A percentile compares a stretch with the other conserved stretches of the same genome.
These are phyloP conservation scores for Tricholomella constricta DNA, from an alignment of 768 basidiomycete species.

Conservation along the genomic window DNA sequence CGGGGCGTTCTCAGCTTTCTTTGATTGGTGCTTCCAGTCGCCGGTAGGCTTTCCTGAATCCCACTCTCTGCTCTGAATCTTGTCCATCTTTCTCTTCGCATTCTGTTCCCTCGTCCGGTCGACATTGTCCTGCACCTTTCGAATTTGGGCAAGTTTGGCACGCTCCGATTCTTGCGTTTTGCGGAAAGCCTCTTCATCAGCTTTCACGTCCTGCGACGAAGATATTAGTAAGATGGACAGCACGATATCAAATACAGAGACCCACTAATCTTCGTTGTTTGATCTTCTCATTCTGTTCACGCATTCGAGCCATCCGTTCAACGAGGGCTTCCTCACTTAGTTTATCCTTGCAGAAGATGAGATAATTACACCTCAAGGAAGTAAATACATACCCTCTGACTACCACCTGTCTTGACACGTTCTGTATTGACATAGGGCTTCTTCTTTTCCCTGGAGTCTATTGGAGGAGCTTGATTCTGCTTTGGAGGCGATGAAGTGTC, in stretches of 20 bases:
- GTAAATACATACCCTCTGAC: slow-evolving; percentile 57
- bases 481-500: slow-evolving; percentile 13
- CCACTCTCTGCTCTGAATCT: slow-evolving; percentile 79
- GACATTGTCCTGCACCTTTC: slow-evolving; percentile 69
- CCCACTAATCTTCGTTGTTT: slow-evolving; percentile 59
- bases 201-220: slow-evolving; percentile 60
- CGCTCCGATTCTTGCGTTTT: slow-evolving; percentile 69
- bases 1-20: slow-evolving; percentile 14
- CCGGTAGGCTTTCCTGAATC: slow-evolving; percentile 66
- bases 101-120: slow-evolving; percentile 77
- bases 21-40: slow-evolving; percentile 31
- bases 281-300: slow-evolving; percentile 67
- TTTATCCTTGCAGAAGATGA: slow-evolving; percentile 27
- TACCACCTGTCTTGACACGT: slow-evolving; percentile 81
- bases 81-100: slow-evolving; percentile 81
- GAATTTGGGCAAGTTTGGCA: slow-evolving; percentile 53
- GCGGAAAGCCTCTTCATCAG: slow-evolving; percentile 79
- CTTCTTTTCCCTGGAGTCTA: slow-evolving; percentile 51
- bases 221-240: not conserved
- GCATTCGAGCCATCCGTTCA: slow-evolving; percentile 62
- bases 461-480: slow-evolving; percentile 16
- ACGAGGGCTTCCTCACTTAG: slow-evolving; percentile 56
- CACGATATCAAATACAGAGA: not conserved
- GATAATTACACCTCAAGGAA: slow-evolving; percentile 6
- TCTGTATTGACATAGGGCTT: slow-evolving; percentile 81